phyloP scores from a whole-genome alignment of 352 stramenopile species.

The Peronospora farinosa region DNA sequence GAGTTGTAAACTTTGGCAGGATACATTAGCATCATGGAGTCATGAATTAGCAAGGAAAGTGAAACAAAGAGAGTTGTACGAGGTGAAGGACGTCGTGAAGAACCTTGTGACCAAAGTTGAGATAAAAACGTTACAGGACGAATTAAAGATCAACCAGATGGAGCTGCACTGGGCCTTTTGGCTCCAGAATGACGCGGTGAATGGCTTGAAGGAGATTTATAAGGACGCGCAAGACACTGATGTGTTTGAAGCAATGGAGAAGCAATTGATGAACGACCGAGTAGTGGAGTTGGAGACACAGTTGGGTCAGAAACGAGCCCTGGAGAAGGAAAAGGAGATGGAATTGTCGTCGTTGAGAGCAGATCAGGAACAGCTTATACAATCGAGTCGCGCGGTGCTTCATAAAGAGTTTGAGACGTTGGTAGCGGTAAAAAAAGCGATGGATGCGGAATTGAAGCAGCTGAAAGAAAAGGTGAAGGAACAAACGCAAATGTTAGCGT shows the following conservation, averaged over 20 bases:
- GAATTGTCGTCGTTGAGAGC: slow-evolving; percentile 31
- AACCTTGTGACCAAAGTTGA: slow-evolving; percentile 38
- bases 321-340: slow-evolving; percentile 39
- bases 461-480: slow-evolving; percentile 16
- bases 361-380: slow-evolving; percentile 25
- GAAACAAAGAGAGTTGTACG: slow-evolving; percentile 17
- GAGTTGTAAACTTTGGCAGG: slow-evolving; percentile 29
- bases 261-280: slow-evolving; percentile 41
- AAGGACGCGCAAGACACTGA: slow-evolving; percentile 25
- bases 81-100: slow-evolving; percentile 31
- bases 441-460: slow-evolving; percentile 17
- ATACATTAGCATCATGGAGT: slow-evolving; percentile 17
- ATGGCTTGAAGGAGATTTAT: slow-evolving; percentile 12
- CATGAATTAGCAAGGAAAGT: slow-evolving; percentile 17
- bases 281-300: slow-evolving; percentile 49
- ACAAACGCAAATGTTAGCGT: slow-evolving; percentile 8
- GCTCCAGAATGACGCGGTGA: slow-evolving; percentile 16
- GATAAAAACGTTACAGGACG: slow-evolving; percentile 2
- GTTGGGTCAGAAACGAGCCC: slow-evolving; percentile 32
- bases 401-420: slow-evolving; percentile 25
- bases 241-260: slow-evolving; percentile 44
- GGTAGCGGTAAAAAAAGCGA: slow-evolving; percentile 19
- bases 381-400: slow-evolving; percentile 18
- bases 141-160: slow-evolving; percentile 10
- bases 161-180: slow-evolving; percentile 14